Base-by-base conservation (phyloP, 805 yeast species). In the Millerozyma acaciae region DNA sequence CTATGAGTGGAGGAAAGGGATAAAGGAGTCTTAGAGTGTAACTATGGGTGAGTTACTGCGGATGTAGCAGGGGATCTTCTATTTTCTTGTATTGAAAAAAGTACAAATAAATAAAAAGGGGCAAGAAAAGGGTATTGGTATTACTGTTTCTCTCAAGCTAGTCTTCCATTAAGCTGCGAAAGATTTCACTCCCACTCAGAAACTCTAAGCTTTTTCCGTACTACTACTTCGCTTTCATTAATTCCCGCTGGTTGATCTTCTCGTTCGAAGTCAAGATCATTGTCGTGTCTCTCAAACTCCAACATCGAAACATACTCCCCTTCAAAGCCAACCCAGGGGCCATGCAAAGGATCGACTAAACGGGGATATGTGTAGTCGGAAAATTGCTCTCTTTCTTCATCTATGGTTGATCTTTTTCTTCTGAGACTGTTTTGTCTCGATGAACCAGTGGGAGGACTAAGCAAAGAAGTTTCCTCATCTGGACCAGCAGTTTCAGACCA, bases 261-360 rank as follows among this genome's bases (percentile, higher is more conserved):
- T 35, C 50, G 62, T 18, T 51, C 21, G n/a, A 17, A 8, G 25
- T 40, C 51, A 26, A 15, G 16, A 10, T 29, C 39, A 14, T 32
- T 31, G n/a, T 30, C 13, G 6, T 38, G 40, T 12, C 32, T 30
- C 14, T 50, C 43, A 34, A 45, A 65, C 19, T 63, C 60, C 13
- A 71, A 55, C 49, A 60, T 57, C 28, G 70, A 66, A 8, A 74
- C 60, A 33, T 54, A 57, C 42, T 75, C 75, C 0, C 78, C 79
- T 21, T 66, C 70, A 43, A 75, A 75, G 8, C 78, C 80, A 16
- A 74, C 57, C 73, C 78, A 68, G 6, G 80, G 77, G 0, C 80
- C 80, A 42, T 74, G 64, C 36, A 74, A 48, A 5, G 69, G 65
- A 36, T 73, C 73, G 1, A 51, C 48, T 24, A 75, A 47, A 33